Evolutionary conservation across 345 rosid species (phyloP).

Genomic region (Microcos paniculata): DNA sequence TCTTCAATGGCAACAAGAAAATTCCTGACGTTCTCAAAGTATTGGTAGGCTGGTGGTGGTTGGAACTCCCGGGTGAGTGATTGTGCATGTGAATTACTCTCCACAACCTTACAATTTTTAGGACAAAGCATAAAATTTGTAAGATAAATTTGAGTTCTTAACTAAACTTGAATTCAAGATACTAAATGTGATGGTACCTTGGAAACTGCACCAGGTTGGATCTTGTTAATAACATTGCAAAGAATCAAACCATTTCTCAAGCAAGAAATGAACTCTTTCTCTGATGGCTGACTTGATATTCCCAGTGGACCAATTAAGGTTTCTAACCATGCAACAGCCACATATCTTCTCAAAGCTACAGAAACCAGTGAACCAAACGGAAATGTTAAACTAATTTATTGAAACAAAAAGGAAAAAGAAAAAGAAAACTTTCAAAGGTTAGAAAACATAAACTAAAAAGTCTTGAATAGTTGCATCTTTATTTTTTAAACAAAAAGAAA

Average conservation of each 20-base stretch:
- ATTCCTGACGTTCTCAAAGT: constrained; percentile 89
- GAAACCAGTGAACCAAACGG: neutral
- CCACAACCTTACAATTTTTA: constrained; percentile 62
- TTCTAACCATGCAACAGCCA: constrained; percentile 77
- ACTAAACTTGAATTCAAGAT: neutral
- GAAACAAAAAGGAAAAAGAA: neutral
- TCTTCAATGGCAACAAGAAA: constrained; percentile 79
- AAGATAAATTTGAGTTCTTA: neutral
- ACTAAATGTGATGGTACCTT: constrained; percentile 44
- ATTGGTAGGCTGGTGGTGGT: constrained; percentile 78
- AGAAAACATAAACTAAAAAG: too few relatives aligned
- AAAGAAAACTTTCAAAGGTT: neutral
- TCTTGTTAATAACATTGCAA: constrained; percentile 81
- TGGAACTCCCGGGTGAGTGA: constrained; percentile 57
- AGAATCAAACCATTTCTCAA: constrained; percentile 83
- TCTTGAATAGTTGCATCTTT: neutral
- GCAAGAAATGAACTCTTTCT: constrained; percentile 83
- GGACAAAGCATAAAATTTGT: neutral
- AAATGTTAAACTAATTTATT: neutral
- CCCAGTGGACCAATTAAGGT: constrained; percentile 66
- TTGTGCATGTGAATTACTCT: constrained; percentile 48
- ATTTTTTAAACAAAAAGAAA: neutral
- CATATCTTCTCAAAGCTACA: constrained; percentile 72
- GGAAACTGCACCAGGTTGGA: constrained; percentile 78
- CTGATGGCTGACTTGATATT: constrained; percentile 60